Conservation (phyloP, 192 early-diverging fungal species). For the Backusella tuberculispora region DNA sequence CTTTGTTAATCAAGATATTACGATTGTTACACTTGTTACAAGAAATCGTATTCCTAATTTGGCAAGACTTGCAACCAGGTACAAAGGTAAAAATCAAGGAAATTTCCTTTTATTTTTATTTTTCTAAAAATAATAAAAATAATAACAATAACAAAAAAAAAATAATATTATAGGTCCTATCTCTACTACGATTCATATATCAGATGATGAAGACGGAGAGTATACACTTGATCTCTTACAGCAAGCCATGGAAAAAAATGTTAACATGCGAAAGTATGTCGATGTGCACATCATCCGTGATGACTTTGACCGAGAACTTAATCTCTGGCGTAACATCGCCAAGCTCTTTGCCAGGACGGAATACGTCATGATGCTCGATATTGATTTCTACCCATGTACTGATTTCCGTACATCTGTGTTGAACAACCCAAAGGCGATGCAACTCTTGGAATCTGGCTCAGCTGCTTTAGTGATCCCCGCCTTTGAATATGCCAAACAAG, state of each 20-base stretch:
- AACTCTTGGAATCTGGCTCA: constrained; percentile 43
- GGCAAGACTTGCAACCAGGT: constrained; percentile 49
- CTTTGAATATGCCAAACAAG: constrained; percentile 55
- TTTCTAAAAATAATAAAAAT: background rate
- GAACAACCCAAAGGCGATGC: constrained; percentile 41
- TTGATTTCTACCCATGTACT: constrained; percentile 61
- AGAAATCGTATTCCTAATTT: constrained; percentile 53
- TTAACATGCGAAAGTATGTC: constrained; percentile 49
- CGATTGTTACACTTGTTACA: constrained; percentile 60
- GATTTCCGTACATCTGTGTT: constrained; percentile 46
- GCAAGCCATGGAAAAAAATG: constrained; percentile 47
- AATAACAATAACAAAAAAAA: constrained; percentile 29
- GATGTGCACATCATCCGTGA: constrained; percentile 63
- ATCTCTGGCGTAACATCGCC: constrained; percentile 64
- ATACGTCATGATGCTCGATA: constrained; percentile 63
- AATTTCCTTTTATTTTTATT: background rate
- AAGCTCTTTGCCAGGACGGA: constrained; percentile 61
- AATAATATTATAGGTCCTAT: constrained; percentile 51
- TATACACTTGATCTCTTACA: constrained; percentile 47
- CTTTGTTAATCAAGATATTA: constrained; percentile 53
- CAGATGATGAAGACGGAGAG: constrained; percentile 53
- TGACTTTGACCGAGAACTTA: constrained; percentile 61
- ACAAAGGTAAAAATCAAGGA: constrained; percentile 41
- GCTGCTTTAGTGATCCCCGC: constrained; percentile 49
- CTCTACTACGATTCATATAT: constrained; percentile 60